Evolutionary conservation across 2,329 filamentous ascomycete species (phyloP).

Genomic region (Grosmannia serpens): DNA sequence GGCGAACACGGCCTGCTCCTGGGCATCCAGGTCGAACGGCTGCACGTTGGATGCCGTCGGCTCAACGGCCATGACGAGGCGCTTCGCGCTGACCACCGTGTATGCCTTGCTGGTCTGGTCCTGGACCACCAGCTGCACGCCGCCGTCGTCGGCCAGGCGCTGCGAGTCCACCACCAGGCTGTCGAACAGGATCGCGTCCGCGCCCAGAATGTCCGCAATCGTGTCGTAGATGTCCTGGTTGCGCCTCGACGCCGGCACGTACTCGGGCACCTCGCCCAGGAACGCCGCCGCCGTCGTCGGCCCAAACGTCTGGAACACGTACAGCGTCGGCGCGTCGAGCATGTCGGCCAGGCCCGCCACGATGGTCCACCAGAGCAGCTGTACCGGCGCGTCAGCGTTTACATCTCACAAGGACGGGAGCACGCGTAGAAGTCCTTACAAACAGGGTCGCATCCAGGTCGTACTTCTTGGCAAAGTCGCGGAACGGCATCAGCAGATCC

Average conservation of each 20-base stretch:
- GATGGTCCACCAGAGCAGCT: slow-evolving; percentile 28
- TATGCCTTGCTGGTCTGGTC: slow-evolving; percentile 12
- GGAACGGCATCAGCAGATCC: slow-evolving; percentile 34
- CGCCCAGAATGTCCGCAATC: slow-evolving; percentile 22
- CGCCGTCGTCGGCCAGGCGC: slow-evolving; percentile 16
- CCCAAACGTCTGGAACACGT: slow-evolving; percentile 31
- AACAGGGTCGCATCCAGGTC: slow-evolving; percentile 16
- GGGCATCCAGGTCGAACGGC: slow-evolving; percentile 20
- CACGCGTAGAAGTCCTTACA: background rate
- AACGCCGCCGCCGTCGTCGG: slow-evolving; percentile 23
- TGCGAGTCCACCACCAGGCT: slow-evolving; percentile 21
- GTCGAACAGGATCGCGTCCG: slow-evolving; percentile 23
- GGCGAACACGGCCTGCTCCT: slow-evolving; percentile 20
- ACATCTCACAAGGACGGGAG: background rate
- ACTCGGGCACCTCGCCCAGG: slow-evolving; percentile 17
- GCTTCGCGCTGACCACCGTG: slow-evolving; percentile 20
- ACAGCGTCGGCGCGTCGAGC: slow-evolving; percentile 29
- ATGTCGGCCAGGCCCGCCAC: slow-evolving; percentile 31
- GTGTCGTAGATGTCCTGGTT: slow-evolving; percentile 29
- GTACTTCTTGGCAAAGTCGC: slow-evolving; percentile 36
- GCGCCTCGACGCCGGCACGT: slow-evolving; percentile 21
- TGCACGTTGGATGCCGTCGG: slow-evolving; percentile 20
- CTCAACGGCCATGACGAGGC: slow-evolving; percentile 24
- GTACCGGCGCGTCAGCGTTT: background rate
- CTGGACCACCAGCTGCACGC: slow-evolving; percentile 19